These are phyloP conservation scores for Pseudonitzschia delicatissima DNA, from an alignment of 108 stramenopile genomes.

Conservation along the genomic window DNA sequence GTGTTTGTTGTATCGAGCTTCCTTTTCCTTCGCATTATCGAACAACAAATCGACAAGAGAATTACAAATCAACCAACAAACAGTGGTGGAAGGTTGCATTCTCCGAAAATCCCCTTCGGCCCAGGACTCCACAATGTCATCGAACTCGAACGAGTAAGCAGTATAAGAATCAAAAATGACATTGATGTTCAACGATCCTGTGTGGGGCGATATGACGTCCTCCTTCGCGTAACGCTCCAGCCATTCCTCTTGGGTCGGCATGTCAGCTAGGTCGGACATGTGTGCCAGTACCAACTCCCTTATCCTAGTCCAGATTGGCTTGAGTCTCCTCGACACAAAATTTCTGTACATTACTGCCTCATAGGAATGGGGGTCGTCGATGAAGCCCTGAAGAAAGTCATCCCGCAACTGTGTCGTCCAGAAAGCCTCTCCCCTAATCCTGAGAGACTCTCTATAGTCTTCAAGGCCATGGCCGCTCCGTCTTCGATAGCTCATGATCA, in stretches of 20 bases:
- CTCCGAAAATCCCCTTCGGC: neutral
- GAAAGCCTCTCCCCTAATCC: neutral
- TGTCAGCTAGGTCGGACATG: conserved; percentile 1
- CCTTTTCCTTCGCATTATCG: no score
- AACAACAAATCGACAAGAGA: no score
- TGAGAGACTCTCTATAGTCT: no score
- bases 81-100: neutral
- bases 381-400: neutral
- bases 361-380: neutral
- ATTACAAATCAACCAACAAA: neutral
- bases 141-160: neutral
- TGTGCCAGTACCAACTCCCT: neutral
- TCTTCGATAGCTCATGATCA: neutral
- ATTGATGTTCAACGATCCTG: neutral
- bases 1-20: no score
- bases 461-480: neutral
- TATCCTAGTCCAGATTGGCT: neutral
- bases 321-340: neutral
- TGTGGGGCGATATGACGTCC: neutral
- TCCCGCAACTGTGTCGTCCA: neutral
- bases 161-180: neutral
- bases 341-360: neutral
- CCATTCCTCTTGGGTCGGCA: conserved; percentile 9
- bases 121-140: conserved; percentile 6
- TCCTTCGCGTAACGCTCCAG: neutral